Evolutionary conservation across 2,329 filamentous ascomycete genomes (phyloP), one percentile per base, ranked within the genome.

Genomic region (Ramularia endophylla): DNA sequence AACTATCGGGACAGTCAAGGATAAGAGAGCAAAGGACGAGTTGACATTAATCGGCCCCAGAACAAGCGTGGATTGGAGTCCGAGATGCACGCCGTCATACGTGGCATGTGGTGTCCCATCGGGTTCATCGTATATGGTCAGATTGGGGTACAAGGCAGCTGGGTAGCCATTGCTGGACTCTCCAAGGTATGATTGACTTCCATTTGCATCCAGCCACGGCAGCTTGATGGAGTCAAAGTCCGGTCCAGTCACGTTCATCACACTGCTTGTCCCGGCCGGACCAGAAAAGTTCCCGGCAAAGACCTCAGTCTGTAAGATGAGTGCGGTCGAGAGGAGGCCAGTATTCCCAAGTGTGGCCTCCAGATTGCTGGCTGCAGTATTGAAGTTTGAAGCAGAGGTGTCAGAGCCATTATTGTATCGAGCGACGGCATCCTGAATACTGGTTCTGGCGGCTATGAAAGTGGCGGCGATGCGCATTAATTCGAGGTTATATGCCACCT

Each of bases 1-100:
- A 45, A 85, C 75, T 39, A 95, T 78, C 0, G 88, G 86, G 12
- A 90, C 66, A 0, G 88, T 94, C 44, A 94, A 70, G 2, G 88
- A 95, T 9, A 94, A 61, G 8, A 95, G 68, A 16, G 85, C 85
- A 49, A 83, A 85, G 0, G 79, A 78, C 32, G 76, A 67, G 59
- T 94, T 92, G 48, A 92, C 65, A 17, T 77, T 70, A 43, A 86
- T 70, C 0, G 88, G 88, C 0, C 89, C 89, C 0, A 92, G 72
- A 1, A 95, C 66, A n/a, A 95, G 68, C 1, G 79, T 79, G 6
- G 66, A 69, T n/a, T 62, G 62, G 15, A 56, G 51, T 31, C 69
- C 66, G 4, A 53, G 45, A 12, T 40, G 13, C 15, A 80, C 60
- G 12, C 67, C 69, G 4, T 70, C 51, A 40, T 64, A 70, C 4